A percentile compares a stretch with the other conserved stretches of the same genome.
Conservation (phyloP, 2,329 filamentous ascomycete species). For the Alternaria hordeiaustralica region DNA sequence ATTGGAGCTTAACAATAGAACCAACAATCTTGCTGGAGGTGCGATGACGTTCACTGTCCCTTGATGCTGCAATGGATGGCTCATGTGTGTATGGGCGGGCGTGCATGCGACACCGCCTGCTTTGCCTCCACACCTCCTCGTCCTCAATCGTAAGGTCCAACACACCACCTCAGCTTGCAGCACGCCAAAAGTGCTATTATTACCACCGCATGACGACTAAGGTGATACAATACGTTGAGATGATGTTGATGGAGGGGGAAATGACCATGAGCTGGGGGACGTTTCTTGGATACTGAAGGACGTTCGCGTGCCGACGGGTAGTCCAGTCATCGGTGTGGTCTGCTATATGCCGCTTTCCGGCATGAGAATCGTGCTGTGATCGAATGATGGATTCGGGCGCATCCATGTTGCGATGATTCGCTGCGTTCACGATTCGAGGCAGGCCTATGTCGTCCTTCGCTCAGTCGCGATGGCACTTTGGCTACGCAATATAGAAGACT, state of each 20-base stretch:
- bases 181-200: background rate
- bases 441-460: background rate
- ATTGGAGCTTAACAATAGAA: background rate
- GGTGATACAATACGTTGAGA: background rate
- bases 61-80: background rate
- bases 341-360: background rate
- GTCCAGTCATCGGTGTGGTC: background rate
- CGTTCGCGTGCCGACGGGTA: background rate
- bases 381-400: background rate
- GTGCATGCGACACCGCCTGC: background rate
- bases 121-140: constrained; percentile 1
- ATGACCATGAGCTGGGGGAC: background rate
- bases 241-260: background rate
- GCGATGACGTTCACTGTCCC: background rate
- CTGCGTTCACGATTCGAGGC: background rate
- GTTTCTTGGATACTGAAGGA: background rate
- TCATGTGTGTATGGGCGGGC: background rate
- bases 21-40: background rate
- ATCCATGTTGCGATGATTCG: background rate
- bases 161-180: background rate
- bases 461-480: background rate
- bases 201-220: background rate
- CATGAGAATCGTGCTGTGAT: background rate
- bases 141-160: background rate
- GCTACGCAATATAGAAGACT: too few species aligned